Conservation (phyloP, 495 filamentous ascomycete species). For the Podospora didyma region DNA sequence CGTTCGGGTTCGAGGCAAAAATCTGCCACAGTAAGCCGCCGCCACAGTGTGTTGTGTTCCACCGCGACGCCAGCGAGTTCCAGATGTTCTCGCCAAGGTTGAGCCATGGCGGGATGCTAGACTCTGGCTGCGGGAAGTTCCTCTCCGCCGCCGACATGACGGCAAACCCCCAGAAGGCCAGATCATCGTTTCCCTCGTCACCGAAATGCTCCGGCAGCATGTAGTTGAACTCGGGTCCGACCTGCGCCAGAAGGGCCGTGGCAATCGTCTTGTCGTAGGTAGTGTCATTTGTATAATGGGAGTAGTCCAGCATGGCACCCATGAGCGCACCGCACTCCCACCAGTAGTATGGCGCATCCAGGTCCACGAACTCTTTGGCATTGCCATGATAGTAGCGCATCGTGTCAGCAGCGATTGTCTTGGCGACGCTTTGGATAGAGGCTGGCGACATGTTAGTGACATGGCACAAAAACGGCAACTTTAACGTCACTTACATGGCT, state of each 20-base stretch:
- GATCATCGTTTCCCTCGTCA: slow-evolving; percentile 66
- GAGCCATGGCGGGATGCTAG: slow-evolving; percentile 56
- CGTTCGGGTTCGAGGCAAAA: slow-evolving; percentile 66
- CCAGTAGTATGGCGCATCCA: slow-evolving; percentile 75
- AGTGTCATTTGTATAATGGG: slow-evolving; percentile 72
- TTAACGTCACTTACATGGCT: slow-evolving; percentile 29
- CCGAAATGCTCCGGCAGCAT: slow-evolving; percentile 46
- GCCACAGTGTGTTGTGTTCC: slow-evolving; percentile 63
- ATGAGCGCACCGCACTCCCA: slow-evolving; percentile 75
- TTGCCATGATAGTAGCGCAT: slow-evolving; percentile 67
- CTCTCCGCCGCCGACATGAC: slow-evolving; percentile 71
- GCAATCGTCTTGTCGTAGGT: slow-evolving; percentile 66
- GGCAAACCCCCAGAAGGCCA: slow-evolving; percentile 77
- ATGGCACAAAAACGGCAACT: neutral
- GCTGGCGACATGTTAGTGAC: slow-evolving; percentile 26
- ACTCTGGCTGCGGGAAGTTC: slow-evolving; percentile 61
- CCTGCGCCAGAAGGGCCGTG: slow-evolving; percentile 60
- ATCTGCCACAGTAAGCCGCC: slow-evolving; percentile 86
- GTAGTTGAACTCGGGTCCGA: slow-evolving; percentile 58
- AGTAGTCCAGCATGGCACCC: slow-evolving; percentile 76
- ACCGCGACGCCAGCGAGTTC: slow-evolving; percentile 51
- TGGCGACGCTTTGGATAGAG: slow-evolving; percentile 47
- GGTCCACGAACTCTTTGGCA: slow-evolving; percentile 54
- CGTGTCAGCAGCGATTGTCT: slow-evolving; percentile 46
- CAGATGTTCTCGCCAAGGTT: slow-evolving; percentile 48